Evolutionary conservation across 116 monocot genomes (phyloP).

Genomic region (Phalaenopsis hybrid): DNA sequence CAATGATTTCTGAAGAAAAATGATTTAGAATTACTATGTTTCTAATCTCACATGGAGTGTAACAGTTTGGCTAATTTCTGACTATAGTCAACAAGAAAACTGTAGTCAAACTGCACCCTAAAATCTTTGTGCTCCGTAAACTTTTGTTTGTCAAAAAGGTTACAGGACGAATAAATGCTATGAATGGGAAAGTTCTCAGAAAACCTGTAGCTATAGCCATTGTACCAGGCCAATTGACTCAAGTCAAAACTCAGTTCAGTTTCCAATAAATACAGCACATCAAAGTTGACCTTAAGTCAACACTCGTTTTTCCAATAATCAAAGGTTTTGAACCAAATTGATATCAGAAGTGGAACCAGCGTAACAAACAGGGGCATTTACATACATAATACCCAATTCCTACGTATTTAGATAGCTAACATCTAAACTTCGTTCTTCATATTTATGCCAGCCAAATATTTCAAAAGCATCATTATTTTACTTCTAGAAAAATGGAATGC

Average conservation of each 20-base stretch:
- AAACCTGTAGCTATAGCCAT: conserved; percentile 1
- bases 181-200: neutral
- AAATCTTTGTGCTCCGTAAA: neutral
- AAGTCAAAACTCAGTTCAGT: neutral
- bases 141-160: neutral
- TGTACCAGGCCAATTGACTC: neutral
- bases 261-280: neutral
- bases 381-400: too few relatives aligned
- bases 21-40: too few relatives aligned
- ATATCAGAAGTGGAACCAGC: too few relatives aligned
- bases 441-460: too few relatives aligned
- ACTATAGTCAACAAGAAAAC: too few relatives aligned
- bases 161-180: neutral
- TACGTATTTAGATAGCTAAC: too few relatives aligned
- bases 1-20: too few relatives aligned
- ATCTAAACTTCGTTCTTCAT: too few relatives aligned
- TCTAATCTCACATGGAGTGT: too few relatives aligned
- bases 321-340: neutral
- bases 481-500: too few relatives aligned
- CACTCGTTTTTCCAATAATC: neutral
- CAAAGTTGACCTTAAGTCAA: neutral
- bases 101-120: neutral
- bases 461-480: too few relatives aligned
- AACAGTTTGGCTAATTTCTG: too few relatives aligned
- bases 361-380: neutral